These are phyloP conservation scores for Komagataella ulmi DNA, from an alignment of 805 yeast genomes.

Conservation along the genomic window DNA sequence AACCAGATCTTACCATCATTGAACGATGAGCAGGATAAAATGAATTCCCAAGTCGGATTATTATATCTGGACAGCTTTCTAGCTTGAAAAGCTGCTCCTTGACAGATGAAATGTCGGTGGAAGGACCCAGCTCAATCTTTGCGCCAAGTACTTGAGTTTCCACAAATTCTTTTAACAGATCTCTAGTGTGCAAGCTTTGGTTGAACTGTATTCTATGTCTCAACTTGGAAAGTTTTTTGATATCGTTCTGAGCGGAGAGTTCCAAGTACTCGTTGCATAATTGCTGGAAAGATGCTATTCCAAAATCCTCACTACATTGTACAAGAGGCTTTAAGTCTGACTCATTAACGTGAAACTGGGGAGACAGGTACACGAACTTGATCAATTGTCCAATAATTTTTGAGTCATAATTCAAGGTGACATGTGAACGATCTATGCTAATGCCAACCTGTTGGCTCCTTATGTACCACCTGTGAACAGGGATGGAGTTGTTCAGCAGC, in stretches of 20 bases:
- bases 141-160: not conserved
- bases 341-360: not conserved
- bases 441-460: not conserved
- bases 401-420: not conserved
- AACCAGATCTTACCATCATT: slow-evolving; percentile 46
- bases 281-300: not conserved
- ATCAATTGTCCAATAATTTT: not conserved
- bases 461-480: slow-evolving; percentile 20
- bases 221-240: slow-evolving; percentile 12
- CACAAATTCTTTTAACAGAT: slow-evolving; percentile 19
- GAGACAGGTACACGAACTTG: not conserved
- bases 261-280: not conserved
- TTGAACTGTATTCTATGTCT: slow-evolving; percentile 19
- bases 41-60: slow-evolving; percentile 20
- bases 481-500: slow-evolving; percentile 7
- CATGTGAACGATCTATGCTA: not conserved
- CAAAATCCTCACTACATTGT: not conserved
- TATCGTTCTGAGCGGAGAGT: not conserved
- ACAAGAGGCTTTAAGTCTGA: not conserved
- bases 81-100: slow-evolving; percentile 14
- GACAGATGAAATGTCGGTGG: slow-evolving; percentile 5
- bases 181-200: slow-evolving; percentile 22
- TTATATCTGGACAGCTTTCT: slow-evolving; percentile 29
- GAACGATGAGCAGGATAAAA: slow-evolving; percentile 56
- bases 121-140: not conserved